Evolutionary conservation across 2,329 filamentous ascomycete species (phyloP).

Genomic region (Fusarium foetens): DNA sequence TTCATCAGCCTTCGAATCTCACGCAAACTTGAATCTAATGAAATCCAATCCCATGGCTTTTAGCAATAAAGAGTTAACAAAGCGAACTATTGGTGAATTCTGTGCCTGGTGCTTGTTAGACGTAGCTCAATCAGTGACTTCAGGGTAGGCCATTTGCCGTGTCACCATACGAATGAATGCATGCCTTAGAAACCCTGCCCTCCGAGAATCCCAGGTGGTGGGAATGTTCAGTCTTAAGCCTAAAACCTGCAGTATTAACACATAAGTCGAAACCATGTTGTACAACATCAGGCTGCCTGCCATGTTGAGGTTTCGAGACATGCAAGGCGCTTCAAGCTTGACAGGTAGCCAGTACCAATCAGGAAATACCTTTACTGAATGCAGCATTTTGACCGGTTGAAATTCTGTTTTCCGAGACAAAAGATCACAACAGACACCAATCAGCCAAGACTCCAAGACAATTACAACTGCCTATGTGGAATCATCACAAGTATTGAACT

Average conservation of each 20-base stretch:
- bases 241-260: background rate
- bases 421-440: background rate
- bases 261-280: background rate
- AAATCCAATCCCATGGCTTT: background rate
- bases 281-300: no score
- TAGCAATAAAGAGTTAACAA: background rate
- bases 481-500: background rate
- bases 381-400: no score
- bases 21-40: background rate
- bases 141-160: background rate
- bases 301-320: background rate
- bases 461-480: background rate
- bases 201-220: no score
- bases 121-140: background rate
- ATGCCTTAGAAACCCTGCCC: background rate
- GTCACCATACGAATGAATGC: background rate
- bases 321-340: background rate
- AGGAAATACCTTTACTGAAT: rapidly evolving
- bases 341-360: rapidly evolving
- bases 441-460: rapidly evolving
- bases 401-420: rapidly evolving
- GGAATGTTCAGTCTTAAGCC: rapidly evolving
- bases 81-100: background rate
- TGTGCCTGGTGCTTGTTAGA: background rate
- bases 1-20: background rate